Percentiles rank a stretch among this genome's conserved stretches.
Evolutionary conservation across 768 basidiomycete species (phyloP).

Genomic region (Strobilomyces confusus): DNA sequence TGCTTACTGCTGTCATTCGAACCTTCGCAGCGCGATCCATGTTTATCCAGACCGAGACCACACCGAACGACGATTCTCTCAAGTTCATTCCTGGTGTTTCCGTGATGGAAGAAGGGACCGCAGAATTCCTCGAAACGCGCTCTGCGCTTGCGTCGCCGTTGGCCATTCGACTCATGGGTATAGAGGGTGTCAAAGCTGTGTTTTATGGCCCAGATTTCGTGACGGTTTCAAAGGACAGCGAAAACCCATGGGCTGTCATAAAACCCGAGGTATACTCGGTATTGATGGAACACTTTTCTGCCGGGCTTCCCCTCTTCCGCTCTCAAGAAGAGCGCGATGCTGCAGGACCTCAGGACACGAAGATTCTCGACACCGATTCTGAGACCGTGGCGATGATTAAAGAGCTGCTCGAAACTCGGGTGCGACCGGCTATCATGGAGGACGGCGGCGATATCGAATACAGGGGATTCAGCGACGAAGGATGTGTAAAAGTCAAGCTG

Average conservation of each 20-base stretch:
- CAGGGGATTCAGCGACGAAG: constrained; percentile 81
- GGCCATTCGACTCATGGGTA: constrained; percentile 91
- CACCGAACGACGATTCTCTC: constrained; percentile 94
- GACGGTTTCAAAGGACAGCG: constrained; percentile 87
- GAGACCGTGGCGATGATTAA: constrained; percentile 99
- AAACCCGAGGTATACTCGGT: constrained; percentile 97
- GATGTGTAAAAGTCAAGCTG: constrained; percentile 81
- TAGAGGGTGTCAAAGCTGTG: constrained; percentile 83
- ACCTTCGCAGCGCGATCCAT: constrained; percentile 64
- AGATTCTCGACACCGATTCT: constrained; percentile 89
- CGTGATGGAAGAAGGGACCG: constrained; percentile 85
- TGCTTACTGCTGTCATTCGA: not conserved
- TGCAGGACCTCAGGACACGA: constrained; percentile 90
- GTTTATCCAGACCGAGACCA: constrained; percentile 98
- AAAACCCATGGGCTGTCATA: constrained; percentile 81
- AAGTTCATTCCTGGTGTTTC: constrained; percentile 94
- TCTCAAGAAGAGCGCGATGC: constrained; percentile 74
- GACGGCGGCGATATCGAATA: constrained; percentile 99
- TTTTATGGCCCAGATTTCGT: constrained; percentile 99
- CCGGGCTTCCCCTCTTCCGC: constrained; percentile 83
- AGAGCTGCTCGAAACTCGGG: constrained; percentile 90
- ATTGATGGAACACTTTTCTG: constrained; percentile 96
- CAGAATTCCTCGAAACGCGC: constrained; percentile 91
- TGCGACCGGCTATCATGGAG: constrained; percentile 97
- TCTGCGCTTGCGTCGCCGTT: constrained; percentile 87